Percentiles rank a stretch among this genome's conserved stretches.
phyloP scores from a whole-genome alignment of 2,329 filamentous ascomycete species.

The Claviceps arundinis region DNA sequence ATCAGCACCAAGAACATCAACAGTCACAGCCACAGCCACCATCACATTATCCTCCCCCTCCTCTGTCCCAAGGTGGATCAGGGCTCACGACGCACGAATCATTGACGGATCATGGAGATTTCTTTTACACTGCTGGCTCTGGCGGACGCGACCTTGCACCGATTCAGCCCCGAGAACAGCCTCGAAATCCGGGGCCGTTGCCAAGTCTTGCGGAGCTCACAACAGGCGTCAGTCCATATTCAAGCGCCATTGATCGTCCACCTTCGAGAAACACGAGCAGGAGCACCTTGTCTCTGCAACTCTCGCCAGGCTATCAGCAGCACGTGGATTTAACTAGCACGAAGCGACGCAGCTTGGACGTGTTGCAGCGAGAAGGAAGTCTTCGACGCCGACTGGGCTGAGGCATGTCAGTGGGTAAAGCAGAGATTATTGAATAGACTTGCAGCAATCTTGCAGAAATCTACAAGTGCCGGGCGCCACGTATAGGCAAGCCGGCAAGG shows the following conservation, averaged over 20 bases:
- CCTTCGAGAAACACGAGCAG: slow-evolving; percentile 13
- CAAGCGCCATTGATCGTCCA: slow-evolving; percentile 30
- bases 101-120: slow-evolving; percentile 17
- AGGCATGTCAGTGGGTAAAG: neutral
- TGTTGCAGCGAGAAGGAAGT: slow-evolving; percentile 29
- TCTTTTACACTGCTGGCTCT: slow-evolving; percentile 22
- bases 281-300: slow-evolving; percentile 17
- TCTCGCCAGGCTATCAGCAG: slow-evolving; percentile 21
- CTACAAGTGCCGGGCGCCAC: neutral
- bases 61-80: slow-evolving; percentile 15
- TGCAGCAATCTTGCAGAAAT: no score
- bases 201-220: slow-evolving; percentile 51
- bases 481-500: neutral
- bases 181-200: slow-evolving; percentile 32
- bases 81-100: slow-evolving; percentile 10
- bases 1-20: neutral
- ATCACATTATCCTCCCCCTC: slow-evolving; percentile 16
- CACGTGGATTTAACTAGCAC: slow-evolving; percentile 26
- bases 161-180: slow-evolving; percentile 32
- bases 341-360: slow-evolving; percentile 40
- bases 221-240: slow-evolving; percentile 48
- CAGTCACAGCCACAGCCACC: slow-evolving; percentile 15
- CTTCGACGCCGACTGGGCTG: slow-evolving; percentile 24
- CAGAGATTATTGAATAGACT: no score
- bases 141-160: slow-evolving; percentile 35